Conservation (phyloP, 2,329 filamentous ascomycete species). For the Sporothrix humicola region DNA sequence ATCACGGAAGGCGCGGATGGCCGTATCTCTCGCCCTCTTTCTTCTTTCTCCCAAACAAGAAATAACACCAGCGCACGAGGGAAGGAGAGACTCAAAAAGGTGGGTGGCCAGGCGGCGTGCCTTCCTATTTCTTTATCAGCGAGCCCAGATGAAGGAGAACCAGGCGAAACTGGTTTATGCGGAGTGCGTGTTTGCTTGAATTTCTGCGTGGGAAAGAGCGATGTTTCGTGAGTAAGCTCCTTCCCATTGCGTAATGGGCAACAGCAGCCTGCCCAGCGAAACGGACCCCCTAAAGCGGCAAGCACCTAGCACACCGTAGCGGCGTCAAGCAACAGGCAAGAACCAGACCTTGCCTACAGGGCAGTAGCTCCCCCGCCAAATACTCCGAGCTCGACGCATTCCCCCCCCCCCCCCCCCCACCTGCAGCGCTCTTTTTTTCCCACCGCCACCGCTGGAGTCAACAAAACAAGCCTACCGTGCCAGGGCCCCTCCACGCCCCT, state of each 20-base stretch:
- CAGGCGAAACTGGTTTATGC: conserved; percentile 1
- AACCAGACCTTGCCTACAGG: conserved; percentile 15
- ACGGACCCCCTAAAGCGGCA: conserved; percentile 26
- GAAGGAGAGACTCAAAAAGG: neutral
- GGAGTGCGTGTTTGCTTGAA: neutral
- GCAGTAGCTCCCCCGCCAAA: conserved; percentile 30
- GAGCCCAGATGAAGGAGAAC: conserved; percentile 8
- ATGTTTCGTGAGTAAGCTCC: conserved; percentile 31
- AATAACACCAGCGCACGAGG: neutral
- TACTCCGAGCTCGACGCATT: conserved; percentile 3
- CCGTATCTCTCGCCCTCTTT: conserved; percentile 13
- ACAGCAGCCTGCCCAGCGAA: conserved; percentile 17
- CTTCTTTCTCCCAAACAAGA: neutral
- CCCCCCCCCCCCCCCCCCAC: conserved; percentile 24
- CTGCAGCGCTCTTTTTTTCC: conserved; percentile 23
- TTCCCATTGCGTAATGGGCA: conserved; percentile 19
- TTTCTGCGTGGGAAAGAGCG: conserved; percentile 35
- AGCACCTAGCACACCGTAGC: neutral
- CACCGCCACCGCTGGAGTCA: conserved; percentile 27
- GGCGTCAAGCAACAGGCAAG: neutral
- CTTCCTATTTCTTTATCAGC: conserved; percentile 22
- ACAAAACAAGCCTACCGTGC: conserved; percentile 15
- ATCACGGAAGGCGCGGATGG: conserved; percentile 32
- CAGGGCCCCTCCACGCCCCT: conserved; percentile 9
- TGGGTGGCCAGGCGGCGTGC: neutral